These are phyloP conservation scores for Tagetes erecta DNA, from an alignment of 129 eudicot genomes.

Conservation along the genomic window DNA sequence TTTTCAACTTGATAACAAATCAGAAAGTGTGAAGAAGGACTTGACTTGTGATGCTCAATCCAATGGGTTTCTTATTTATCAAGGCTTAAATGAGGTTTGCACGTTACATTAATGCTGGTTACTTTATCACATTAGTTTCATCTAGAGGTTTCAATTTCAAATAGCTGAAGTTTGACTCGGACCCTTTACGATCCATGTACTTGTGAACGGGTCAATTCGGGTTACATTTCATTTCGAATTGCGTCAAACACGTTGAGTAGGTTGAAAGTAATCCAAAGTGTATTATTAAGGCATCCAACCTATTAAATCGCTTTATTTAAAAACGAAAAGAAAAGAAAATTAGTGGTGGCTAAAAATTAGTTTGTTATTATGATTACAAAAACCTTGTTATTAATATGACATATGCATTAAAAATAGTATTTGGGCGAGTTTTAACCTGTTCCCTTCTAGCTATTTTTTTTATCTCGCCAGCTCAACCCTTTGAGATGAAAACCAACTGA, in stretches of 20 bases:
- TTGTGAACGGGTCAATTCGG: not conserved
- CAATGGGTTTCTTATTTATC: slow-evolving; percentile 41
- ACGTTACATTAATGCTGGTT: slow-evolving; percentile 32
- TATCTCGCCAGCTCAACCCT: not conserved
- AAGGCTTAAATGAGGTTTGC: slow-evolving; percentile 39
- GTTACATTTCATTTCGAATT: not conserved
- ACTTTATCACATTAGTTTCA: slow-evolving; percentile 24
- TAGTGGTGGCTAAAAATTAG: not conserved
- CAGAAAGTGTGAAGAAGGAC: slow-evolving; percentile 41
- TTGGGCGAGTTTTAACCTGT: not conserved
- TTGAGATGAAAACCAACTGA: not conserved
- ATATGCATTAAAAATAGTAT: not conserved
- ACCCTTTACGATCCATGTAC: not conserved
- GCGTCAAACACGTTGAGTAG: not conserved
- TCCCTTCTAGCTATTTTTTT: slow-evolving; percentile 9
- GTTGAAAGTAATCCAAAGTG: not conserved
- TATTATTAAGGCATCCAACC: not conserved
- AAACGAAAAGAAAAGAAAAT: too few species aligned
- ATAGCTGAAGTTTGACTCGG: not conserved
- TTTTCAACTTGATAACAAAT: slow-evolving; percentile 35
- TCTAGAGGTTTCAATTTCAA: slow-evolving; percentile 2
- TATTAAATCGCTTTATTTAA: not conserved
- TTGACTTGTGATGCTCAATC: slow-evolving; percentile 33
- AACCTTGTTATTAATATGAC: not conserved
- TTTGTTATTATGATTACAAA: not conserved